Evolutionary conservation across 179 eudicot genomes (phyloP), one percentile per base, ranked within the genome.

Genomic region (Silene coronaria): DNA sequence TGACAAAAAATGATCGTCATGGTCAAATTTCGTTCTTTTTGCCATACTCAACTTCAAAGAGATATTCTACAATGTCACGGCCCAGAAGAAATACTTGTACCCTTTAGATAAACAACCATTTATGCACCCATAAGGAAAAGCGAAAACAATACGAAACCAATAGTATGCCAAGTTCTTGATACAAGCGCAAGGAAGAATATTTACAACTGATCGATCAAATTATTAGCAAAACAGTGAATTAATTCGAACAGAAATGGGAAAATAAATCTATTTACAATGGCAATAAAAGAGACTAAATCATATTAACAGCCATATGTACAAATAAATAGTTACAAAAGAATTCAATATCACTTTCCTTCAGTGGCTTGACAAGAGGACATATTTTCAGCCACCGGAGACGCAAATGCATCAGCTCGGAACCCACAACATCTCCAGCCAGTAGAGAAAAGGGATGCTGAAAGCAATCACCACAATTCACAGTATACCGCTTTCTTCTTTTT

Each of bases 211-310:
- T 14, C 0, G 57, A 51, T 51, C 57, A 51, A 0, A 16, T 51
- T 51, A 51, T 51, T 51, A 51, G 19, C 19, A 14, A 51, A 51
- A 17, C 57, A 16, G 5, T 4, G 19, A 16, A 17, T 51, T 51
- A 13, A 13, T 13, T 51, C n/a, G 19, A 51, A 14, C 19, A 1
- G 19, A 34, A 66, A 16, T 14, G n/a, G 38, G 55, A 4, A 27
- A 16, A 1, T 51, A 51, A 22, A 28, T 46, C 71, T 75, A 79
- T 62, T 75, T 79, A 79, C 82, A 74, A 64, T 23, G 53, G 28
- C 21, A 38, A 79, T 32, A 57, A 24, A 14, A 59, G 7, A 58
- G 42, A 55, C 69, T 26, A 11, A 62, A 19, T 19, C 55, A 69
- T 46, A 57, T n/a, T 42, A 46, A 62, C 57, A 30, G 30, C 51